Conservation (phyloP, 805 yeast genomes). For the Blastobotrys mokoenaii region DNA sequence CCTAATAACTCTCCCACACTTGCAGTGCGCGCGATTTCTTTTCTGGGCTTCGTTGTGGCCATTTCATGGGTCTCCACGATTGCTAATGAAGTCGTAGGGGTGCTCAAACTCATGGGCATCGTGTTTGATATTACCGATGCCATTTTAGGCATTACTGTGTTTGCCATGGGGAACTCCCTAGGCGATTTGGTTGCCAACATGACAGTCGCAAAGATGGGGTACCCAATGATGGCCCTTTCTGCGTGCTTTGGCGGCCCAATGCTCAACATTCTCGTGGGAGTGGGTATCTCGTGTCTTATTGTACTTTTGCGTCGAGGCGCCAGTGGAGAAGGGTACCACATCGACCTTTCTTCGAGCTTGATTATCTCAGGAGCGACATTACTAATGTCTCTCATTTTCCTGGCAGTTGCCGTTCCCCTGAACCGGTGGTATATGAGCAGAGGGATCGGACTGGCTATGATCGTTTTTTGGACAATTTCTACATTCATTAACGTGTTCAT, state of each 20-base stretch:
- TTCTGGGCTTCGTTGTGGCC: slow-evolving; percentile 55
- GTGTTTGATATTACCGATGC: slow-evolving; percentile 62
- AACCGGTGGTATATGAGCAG: slow-evolving; percentile 36
- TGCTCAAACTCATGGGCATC: slow-evolving; percentile 53
- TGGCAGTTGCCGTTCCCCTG: slow-evolving; percentile 33
- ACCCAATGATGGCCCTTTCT: slow-evolving; percentile 84
- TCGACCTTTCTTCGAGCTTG: slow-evolving; percentile 33
- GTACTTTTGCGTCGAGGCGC: slow-evolving; percentile 25
- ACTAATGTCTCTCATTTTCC: slow-evolving; percentile 31
- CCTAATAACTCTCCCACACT: slow-evolving; percentile 1
- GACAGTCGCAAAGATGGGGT: slow-evolving; percentile 72
- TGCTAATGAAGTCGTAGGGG: slow-evolving; percentile 61
- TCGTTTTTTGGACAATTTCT: slow-evolving; percentile 36
- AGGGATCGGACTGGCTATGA: slow-evolving; percentile 32
- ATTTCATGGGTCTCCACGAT: slow-evolving; percentile 60
- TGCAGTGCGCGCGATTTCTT: slow-evolving; percentile 13
- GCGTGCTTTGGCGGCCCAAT: slow-evolving; percentile 95
- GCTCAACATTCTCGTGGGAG: slow-evolving; percentile 65
- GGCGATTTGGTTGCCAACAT: slow-evolving; percentile 84
- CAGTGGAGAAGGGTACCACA: slow-evolving; percentile 16
- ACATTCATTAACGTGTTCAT: slow-evolving; percentile 26
- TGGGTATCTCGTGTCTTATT: slow-evolving; percentile 66
- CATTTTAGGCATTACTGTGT: slow-evolving; percentile 74
- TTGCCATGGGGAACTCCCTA: slow-evolving; percentile 86
- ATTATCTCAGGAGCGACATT: slow-evolving; percentile 37